Evolutionary conservation across 768 basidiomycete genomes (phyloP), one percentile per base, ranked within the genome.

Genomic region (Boletus huronensis): DNA sequence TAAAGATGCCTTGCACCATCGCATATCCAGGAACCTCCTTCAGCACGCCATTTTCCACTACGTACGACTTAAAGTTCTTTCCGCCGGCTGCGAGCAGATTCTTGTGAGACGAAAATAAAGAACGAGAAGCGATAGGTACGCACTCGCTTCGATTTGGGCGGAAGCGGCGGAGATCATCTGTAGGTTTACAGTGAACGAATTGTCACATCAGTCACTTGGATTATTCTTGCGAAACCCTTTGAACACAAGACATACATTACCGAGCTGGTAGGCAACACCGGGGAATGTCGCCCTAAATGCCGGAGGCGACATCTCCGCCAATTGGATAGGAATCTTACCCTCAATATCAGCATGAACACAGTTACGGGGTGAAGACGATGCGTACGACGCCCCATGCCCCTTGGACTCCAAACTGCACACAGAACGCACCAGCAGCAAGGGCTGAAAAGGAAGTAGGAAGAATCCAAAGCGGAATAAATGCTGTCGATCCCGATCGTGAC

Each of bases 251-350:
- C 69, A 10, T 38, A 70, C 79, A 68, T 90, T 92, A 35, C 92
- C 90, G 28, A 93, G 65, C 60, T 93, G 92, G 70, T 93, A 94
- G 1, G 88, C 83, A 0, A 91, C 82, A 54, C 92, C 92, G 25
- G 88, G 88, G 77, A 92, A 94, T 2, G 88, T 88, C 4, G 91
- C 89, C 54, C 93, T 80, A 79, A 93, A 95, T 0, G 90, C 92
- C 0, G 90, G 87, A 8, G 93, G 93, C 0, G 88, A 88, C 75
- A 93, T 82, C 72, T 97, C 93, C 6, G 83, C 78, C 34, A 95
- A 75, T 69, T 87, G 88, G 59, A 93, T 87, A 5, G 91, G 91
- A 67, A 82, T 79, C 77, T 77, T 48, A 16, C 0, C 5, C 8
- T 7, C 23, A 13, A 21, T 6, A 14, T 58, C 5, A 58, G 38